A percentile compares a stretch with the other conserved stretches of the same genome.
Conservation (phyloP, 2,329 filamentous ascomycete species). For the Ophiognomonia clavigignenti-juglandacearum region DNA sequence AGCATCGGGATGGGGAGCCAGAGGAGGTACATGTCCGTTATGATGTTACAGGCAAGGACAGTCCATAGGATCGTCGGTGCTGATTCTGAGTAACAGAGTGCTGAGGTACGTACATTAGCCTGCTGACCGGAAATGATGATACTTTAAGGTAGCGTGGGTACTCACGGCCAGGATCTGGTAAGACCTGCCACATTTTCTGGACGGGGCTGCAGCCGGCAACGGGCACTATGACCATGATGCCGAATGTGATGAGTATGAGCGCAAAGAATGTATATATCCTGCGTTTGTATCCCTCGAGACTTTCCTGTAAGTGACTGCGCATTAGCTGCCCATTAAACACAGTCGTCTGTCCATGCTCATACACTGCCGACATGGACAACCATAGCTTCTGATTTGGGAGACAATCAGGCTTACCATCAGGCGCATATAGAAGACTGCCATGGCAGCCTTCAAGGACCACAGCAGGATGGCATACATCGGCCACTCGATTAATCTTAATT, state of each 20-base stretch:
- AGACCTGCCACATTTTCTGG: constrained; percentile 17
- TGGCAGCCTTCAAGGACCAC: constrained; percentile 48
- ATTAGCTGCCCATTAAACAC: too few relatives aligned
- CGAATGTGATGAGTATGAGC: constrained; percentile 1
- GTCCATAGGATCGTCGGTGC: constrained; percentile 40
- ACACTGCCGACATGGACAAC: too few relatives aligned
- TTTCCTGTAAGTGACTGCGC: too few relatives aligned
- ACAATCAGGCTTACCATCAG: constrained; percentile 40
- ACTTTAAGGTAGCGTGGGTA: neutral
- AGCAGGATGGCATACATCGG: constrained; percentile 46
- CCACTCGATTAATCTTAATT: constrained; percentile 50
- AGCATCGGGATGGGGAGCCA: constrained; percentile 52
- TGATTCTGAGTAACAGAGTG: constrained; percentile 39
- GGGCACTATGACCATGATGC: constrained; percentile 26
- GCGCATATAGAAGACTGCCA: constrained; percentile 49
- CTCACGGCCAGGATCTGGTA: constrained; percentile 18
- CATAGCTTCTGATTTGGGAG: too few relatives aligned
- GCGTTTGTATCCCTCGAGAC: neutral
- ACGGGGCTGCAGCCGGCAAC: constrained; percentile 15
- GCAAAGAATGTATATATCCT: constrained; percentile 4
- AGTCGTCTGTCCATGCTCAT: constrained; percentile 8
- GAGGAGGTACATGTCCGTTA: constrained; percentile 55
- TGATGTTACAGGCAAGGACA: constrained; percentile 36
- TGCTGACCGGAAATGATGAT: neutral
- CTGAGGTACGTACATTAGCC: constrained; percentile 20